Base-by-base conservation (phyloP, 2,329 filamentous ascomycete genomes). In the Cytospora chrysosperma region DNA sequence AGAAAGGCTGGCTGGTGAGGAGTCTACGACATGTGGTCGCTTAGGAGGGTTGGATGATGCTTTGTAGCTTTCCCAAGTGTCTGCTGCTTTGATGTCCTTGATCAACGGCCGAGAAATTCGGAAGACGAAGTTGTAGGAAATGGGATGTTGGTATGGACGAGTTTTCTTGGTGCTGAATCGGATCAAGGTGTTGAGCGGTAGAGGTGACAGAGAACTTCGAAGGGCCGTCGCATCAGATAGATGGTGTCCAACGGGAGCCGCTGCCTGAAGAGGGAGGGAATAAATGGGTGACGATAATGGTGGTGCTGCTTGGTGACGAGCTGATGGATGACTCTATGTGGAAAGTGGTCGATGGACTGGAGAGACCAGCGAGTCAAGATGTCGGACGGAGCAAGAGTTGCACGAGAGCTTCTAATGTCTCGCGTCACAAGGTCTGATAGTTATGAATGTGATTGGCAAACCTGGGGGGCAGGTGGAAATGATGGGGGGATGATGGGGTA, bases 371-470 rank as follows among this genome's bases (percentile, higher is more conserved):
- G 27, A 34, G 24, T 27, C 26, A 43, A 50, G 26, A 56, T 40
- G 37, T n/a, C 21, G 3, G 17, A 24, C 17, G 3, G 24, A 24
- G 17, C n/a, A 34, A 34, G 27, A 53, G 54, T 49, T 58, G 34
- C 27, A 57, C 53, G 53, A 63, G 57, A 65, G 37, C 51, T 61
- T 62, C 61, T 56, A 58, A 54, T 61, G 56, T 65, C 53, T 65
- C 63, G 64, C 64, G 64, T 65, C 64, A 65, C 56, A 65, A 61
- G 64, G 51, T 52, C 52, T 63, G 50, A 55, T 37, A 58, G 55
- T 52, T 62, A 62, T 58, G 63, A 52, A 56, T 56, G 54, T 59
- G 59, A 61, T 56, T 61, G 51, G 59, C 59, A 55, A 52, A 47
- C 43, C 32, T 34, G 32, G 32, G 43, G 43, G 43, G 51, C 37